phyloP scores from a whole-genome alignment of 1,284 basidiomycete species.

The Trametes sp. region DNA sequence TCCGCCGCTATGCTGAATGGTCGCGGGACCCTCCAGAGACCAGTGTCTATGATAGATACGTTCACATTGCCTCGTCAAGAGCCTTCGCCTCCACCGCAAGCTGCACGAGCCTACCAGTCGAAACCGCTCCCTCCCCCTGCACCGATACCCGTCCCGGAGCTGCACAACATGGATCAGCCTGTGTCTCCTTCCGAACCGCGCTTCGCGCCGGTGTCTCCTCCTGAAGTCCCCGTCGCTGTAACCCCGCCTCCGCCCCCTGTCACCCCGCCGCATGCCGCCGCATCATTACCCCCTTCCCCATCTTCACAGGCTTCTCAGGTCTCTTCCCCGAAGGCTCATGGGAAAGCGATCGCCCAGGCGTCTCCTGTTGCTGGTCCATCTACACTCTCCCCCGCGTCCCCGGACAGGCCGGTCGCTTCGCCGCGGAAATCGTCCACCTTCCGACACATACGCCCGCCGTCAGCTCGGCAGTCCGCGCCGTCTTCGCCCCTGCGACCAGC shows the following conservation, averaged over 20 bases:
- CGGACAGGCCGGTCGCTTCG: constrained; percentile 36
- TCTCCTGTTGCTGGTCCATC: constrained; percentile 36
- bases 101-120: not conserved
- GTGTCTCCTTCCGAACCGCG: constrained; percentile 7
- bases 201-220: not conserved
- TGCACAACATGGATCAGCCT: constrained; percentile 5
- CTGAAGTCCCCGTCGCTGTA: not conserved
- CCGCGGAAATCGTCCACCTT: constrained; percentile 63
- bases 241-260: constrained; percentile 2
- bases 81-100: constrained; percentile 3
- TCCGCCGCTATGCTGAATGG: constrained; percentile 26
- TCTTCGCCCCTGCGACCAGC: constrained; percentile 53
- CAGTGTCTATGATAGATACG: constrained; percentile 34
- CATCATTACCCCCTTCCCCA: constrained; percentile 20
- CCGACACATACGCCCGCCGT: constrained; percentile 56
- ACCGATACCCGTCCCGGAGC: constrained; percentile 16
- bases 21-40: constrained; percentile 22
- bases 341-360: constrained; percentile 21
- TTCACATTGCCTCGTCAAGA: constrained; percentile 22
- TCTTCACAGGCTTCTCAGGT: constrained; percentile 16
- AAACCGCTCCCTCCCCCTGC: constrained; percentile 23
- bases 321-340: constrained; percentile 24
- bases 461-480: constrained; percentile 43
- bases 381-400: constrained; percentile 23
- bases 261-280: constrained; percentile 16